Base-by-base conservation (phyloP, 2,329 filamentous ascomycete species). In the Hypoxylon sp. region DNA sequence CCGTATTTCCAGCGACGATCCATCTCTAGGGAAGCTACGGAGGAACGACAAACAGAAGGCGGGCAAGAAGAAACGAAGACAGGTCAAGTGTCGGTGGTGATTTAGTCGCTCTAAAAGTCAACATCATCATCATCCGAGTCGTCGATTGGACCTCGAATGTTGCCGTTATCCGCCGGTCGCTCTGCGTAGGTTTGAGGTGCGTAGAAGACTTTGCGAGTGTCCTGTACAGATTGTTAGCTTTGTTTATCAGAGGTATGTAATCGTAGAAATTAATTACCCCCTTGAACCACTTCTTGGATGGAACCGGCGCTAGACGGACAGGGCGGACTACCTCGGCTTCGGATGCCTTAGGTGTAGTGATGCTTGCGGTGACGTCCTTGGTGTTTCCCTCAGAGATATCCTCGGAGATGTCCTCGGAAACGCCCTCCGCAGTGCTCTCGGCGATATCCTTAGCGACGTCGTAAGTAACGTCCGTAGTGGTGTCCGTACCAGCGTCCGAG, bases 161-260 rank as follows among this genome's bases (percentile, higher is more conserved):
- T 17, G 6, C 17, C 1, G 10, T 17, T 10, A 6, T 51, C 42
- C 6, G n/a, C 32, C 6, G 57, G 52, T 29, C 4, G 31, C 15
- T 15, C 15, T 6, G 52, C 53, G 13, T 53, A 59, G 15, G 3
- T 10, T 3, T 53, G 56, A 1, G 53, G 24, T 10, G 60, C 50
- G 35, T 50, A 31, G 39, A 69, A 71, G 1, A 67, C 47, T 17
- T 39, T 64, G n/a, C 69, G 66, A 27, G 24, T 37, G 24, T 71
- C 68, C 68, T 71, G 19, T 21, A 55, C 17, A 31, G 46, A 21
- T 11, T 29, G 8, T 71, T 50, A 69, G 60, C 50, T 19, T 15
- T 31, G 1, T 56, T 29, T 2, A 57, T 19, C 27, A 27, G 19
- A n/a, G 21, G 5, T 19, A 31, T 35, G 7, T n/a, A 29, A 50